Evolutionary conservation across 1,284 basidiomycete species (phyloP).

Genomic region (Moesziomyces sp.): DNA sequence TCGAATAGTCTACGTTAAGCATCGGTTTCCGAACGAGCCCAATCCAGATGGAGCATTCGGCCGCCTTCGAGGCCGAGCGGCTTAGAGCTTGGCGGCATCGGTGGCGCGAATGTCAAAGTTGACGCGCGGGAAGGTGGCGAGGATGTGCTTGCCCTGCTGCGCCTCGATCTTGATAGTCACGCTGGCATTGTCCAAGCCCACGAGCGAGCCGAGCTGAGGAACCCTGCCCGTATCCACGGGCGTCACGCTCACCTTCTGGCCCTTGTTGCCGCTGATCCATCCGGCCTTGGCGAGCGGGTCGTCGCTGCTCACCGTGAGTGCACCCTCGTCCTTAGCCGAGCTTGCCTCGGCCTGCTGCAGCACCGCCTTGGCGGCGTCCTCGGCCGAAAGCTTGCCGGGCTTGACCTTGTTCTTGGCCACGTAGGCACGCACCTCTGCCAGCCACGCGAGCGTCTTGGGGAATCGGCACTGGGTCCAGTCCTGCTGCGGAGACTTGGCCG

Average conservation of each 20-base stretch:
- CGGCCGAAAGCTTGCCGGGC: conserved; percentile 20
- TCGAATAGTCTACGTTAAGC: too few species aligned
- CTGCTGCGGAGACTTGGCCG: conserved; percentile 10
- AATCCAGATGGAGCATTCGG: neutral
- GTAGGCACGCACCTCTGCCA: conserved; percentile 20
- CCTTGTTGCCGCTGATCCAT: conserved; percentile 38
- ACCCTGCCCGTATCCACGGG: conserved; percentile 44
- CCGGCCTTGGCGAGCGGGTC: conserved; percentile 43
- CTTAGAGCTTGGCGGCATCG: conserved; percentile 35
- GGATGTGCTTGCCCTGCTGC: conserved; percentile 14
- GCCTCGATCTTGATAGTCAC: conserved; percentile 29
- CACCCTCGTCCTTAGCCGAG: conserved; percentile 1
- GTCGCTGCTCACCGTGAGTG: conserved; percentile 9
- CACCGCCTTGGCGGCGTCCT: conserved; percentile 27
- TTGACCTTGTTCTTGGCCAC: conserved; percentile 20
- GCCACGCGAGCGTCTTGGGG: conserved; percentile 27
- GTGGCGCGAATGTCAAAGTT: conserved; percentile 42
- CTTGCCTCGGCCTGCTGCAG: conserved; percentile 9
- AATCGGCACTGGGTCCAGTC: conserved; percentile 34
- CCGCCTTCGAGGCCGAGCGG: neutral
- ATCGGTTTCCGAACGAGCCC: too few species aligned
- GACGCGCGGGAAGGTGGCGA: conserved; percentile 40
- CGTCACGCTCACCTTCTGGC: conserved; percentile 35
- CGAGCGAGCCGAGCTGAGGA: conserved; percentile 33
- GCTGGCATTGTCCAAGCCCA: conserved; percentile 20